Percentiles rank a stretch among this genome's conserved stretches.
These are phyloP conservation scores for Leersia perrieri DNA, from an alignment of 176 grass and related monocot species.

Conservation along the genomic window DNA sequence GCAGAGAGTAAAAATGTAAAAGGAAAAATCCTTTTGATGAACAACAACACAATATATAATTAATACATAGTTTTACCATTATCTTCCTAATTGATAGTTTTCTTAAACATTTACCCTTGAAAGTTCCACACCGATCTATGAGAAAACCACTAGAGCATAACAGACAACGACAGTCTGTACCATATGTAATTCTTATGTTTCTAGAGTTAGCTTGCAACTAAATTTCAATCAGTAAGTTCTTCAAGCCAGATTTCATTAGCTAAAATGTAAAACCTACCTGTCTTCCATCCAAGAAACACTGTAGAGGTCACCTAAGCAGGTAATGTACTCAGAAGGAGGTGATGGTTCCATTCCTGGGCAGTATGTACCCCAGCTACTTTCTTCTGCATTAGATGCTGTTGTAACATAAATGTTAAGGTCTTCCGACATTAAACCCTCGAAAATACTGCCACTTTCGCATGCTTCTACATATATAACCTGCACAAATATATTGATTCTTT, in stretches of 20 bases:
- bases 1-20: too few species aligned
- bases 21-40: background rate
- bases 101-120: too few species aligned
- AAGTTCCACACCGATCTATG: background rate
- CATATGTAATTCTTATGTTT: too few species aligned
- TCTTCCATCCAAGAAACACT: constrained; percentile 99
- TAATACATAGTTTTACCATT: background rate
- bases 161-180: too few species aligned
- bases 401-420: constrained; percentile 85
- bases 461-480: constrained; percentile 97
- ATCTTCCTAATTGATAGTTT: too few species aligned
- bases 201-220: too few species aligned
- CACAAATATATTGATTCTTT: constrained; percentile 14
- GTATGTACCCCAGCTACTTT: constrained; percentile 94
- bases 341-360: constrained; percentile 85
- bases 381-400: constrained; percentile 74
- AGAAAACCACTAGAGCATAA: background rate
- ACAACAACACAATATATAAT: background rate
- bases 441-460: constrained; percentile 96
- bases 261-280: constrained; percentile 43
- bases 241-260: too few species aligned
- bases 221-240: too few species aligned
- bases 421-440: constrained; percentile 73
- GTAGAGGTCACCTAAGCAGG: constrained; percentile 90
- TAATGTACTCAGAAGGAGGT: constrained; percentile 75